phyloP scores from a whole-genome alignment of 768 basidiomycete species.

The Epithele typhae region DNA sequence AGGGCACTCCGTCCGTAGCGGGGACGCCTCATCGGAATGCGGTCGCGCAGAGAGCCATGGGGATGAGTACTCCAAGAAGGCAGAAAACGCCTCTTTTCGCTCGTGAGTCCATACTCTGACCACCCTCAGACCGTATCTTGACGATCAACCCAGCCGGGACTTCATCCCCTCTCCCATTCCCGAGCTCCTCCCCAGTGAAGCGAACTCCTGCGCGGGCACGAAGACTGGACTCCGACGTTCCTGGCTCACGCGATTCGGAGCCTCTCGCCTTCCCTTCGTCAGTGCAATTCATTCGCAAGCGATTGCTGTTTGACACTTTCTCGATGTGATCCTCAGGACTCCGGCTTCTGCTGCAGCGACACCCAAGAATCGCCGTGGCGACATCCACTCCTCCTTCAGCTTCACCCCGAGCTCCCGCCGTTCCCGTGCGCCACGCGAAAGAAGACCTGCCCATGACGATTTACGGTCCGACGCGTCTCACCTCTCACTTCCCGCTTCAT shows the following conservation, averaged over 20 bases:
- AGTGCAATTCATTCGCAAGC: constrained; percentile 18
- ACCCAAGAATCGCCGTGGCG: constrained; percentile 75
- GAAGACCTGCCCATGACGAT: constrained; percentile 35
- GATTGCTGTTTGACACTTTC: background rate
- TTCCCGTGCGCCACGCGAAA: constrained; percentile 36
- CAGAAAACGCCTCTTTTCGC: constrained; percentile 22
- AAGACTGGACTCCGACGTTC: constrained; percentile 17
- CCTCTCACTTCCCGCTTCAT: constrained; percentile 55
- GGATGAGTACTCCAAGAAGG: constrained; percentile 23
- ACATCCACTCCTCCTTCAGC: constrained; percentile 81
- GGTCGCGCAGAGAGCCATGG: constrained; percentile 27
- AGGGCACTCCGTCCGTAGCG: constrained; percentile 25
- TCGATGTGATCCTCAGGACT: constrained; percentile 35
- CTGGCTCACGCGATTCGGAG: constrained; percentile 42
- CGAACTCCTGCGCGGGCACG: constrained; percentile 11
- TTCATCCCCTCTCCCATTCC: constrained; percentile 62
- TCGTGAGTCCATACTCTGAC: constrained; percentile 11
- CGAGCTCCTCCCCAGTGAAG: constrained; percentile 53
- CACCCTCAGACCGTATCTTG: background rate
- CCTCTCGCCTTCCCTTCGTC: constrained; percentile 71
- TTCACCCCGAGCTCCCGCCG: constrained; percentile 45
- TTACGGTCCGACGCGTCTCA: constrained; percentile 56
- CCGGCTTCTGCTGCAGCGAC: constrained; percentile 50
- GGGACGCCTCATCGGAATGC: constrained; percentile 22
- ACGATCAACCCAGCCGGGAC: constrained; percentile 37